Evolutionary conservation across 345 rosid species (phyloP).

Genomic region (Ceriops zippeliana): DNA sequence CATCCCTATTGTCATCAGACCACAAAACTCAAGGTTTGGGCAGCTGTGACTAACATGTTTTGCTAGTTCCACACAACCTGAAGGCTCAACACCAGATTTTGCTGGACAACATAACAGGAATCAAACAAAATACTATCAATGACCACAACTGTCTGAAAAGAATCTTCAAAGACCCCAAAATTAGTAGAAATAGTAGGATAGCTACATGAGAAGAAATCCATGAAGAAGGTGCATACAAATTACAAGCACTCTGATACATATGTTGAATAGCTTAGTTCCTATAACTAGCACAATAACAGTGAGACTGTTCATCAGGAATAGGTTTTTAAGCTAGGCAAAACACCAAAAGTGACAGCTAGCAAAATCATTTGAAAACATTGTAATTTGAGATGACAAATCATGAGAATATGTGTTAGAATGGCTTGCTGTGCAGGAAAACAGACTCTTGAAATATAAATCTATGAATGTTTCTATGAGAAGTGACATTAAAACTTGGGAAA

Average conservation of each 20-base stretch:
- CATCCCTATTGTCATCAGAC: constrained; percentile 97
- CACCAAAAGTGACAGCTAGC: neutral
- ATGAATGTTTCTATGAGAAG: neutral
- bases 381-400: no score
- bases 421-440: neutral
- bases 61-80: constrained; percentile 74
- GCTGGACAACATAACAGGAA: constrained; percentile 45
- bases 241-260: neutral
- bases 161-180: neutral
- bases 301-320: neutral
- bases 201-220: neutral
- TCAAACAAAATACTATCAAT: constrained; percentile 1
- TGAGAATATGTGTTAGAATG: neutral
- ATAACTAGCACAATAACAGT: neutral
- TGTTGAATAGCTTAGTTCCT: neutral
- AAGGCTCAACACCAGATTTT: constrained; percentile 86
- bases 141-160: neutral
- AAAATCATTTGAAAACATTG: neutral
- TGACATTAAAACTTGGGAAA: neutral
- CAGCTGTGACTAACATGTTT: constrained; percentile 62
- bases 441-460: neutral
- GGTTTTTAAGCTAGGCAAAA: neutral
- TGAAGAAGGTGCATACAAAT: no score
- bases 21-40: constrained; percentile 73
- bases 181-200: neutral